Evolutionary conservation across 2,329 filamentous ascomycete species (phyloP).

Genomic region (Bipolaris zeicola): DNA sequence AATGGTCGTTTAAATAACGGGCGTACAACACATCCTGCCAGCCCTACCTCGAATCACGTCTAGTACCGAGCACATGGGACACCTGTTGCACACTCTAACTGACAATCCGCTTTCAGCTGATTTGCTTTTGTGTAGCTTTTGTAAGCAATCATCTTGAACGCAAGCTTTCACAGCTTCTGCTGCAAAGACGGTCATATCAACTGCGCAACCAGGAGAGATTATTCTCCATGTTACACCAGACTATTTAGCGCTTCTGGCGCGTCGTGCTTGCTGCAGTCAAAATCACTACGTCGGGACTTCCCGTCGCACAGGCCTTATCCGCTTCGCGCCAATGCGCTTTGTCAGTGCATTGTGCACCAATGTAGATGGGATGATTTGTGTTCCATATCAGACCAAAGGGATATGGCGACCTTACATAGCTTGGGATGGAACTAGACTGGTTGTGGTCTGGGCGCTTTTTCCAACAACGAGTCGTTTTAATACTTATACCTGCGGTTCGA

Average conservation of each 20-base stretch:
- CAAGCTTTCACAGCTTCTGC: background rate
- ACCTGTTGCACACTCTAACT: slow-evolving; percentile 1
- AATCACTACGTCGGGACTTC: background rate
- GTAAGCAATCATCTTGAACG: background rate
- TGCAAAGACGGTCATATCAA: background rate
- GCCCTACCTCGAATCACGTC: background rate
- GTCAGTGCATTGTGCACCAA: background rate
- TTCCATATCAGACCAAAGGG: background rate
- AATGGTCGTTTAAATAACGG: background rate
- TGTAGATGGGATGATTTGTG: background rate
- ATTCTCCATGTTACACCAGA: too few relatives aligned
- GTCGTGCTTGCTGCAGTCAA: background rate
- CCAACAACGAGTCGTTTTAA: background rate
- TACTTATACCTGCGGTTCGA: background rate
- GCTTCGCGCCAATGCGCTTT: background rate
- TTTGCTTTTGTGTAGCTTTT: background rate
- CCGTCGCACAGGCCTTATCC: background rate
- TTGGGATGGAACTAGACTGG: background rate
- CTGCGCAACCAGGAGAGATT: background rate
- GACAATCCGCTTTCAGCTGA: background rate
- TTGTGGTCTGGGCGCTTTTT: background rate
- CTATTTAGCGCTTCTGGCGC: background rate
- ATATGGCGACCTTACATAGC: background rate
- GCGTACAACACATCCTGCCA: slow-evolving; percentile 1
- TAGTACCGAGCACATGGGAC: background rate